Conservation (phyloP, 2,329 filamentous ascomycete genomes). For the Purpureocillium takamizusanense region DNA sequence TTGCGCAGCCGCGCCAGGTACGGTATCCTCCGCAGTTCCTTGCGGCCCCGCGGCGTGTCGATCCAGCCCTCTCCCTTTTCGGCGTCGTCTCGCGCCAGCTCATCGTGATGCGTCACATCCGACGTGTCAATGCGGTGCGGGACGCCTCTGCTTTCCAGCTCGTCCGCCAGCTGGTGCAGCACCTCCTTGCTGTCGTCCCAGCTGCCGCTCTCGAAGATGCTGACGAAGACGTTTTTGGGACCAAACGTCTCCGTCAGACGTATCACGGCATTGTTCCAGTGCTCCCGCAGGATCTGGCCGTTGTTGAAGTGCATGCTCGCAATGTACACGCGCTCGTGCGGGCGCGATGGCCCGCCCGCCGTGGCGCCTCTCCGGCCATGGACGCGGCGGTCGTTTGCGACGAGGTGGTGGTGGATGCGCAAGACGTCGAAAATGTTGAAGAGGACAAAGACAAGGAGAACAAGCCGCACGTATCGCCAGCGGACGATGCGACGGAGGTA, state of each 20-base stretch:
- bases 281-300: constrained; percentile 45
- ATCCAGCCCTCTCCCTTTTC: constrained; percentile 50
- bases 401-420: constrained; percentile 24
- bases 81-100: constrained; percentile 32
- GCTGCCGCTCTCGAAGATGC: constrained; percentile 60
- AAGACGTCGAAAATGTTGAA: constrained; percentile 29
- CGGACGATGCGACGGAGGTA: constrained; percentile 28
- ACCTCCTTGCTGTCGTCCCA: constrained; percentile 59
- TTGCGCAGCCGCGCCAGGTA: constrained; percentile 60
- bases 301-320: constrained; percentile 63
- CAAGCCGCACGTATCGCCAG: constrained; percentile 22
- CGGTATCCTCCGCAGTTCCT: constrained; percentile 56
- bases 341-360: constrained; percentile 13
- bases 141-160: constrained; percentile 43
- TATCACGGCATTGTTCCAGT: constrained; percentile 55
- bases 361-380: neutral
- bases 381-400: constrained; percentile 14
- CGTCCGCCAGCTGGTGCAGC: constrained; percentile 44
- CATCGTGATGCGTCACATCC: constrained; percentile 48
- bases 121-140: constrained; percentile 46
- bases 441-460: constrained; percentile 23
- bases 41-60: constrained; percentile 40
- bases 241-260: constrained; percentile 48
- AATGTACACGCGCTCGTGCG: constrained; percentile 49
- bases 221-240: constrained; percentile 56